These are phyloP conservation scores for Sesbania bispinosa DNA, from an alignment of 306 rosid species.

Conservation along the genomic window DNA sequence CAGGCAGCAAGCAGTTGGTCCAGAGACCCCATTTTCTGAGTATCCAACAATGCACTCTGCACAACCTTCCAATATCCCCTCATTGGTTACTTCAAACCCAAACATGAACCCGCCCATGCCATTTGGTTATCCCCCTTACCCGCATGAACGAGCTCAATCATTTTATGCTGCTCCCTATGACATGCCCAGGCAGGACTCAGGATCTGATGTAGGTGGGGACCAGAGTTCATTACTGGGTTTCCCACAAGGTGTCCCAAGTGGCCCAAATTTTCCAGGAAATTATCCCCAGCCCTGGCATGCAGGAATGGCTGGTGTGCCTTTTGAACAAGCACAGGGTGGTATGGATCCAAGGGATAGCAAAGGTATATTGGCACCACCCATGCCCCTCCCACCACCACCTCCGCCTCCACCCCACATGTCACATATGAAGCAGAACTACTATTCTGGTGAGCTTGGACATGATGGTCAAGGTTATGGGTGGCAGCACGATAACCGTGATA, in stretches of 20 bases:
- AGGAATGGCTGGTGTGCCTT: constrained; percentile 55
- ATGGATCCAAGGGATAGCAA: constrained; percentile 80
- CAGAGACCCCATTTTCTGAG: constrained; percentile 58
- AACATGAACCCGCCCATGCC: constrained; percentile 66
- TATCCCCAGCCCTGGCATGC: constrained; percentile 79
- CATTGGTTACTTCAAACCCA: constrained; percentile 65
- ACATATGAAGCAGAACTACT: constrained; percentile 54
- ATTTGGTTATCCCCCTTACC: constrained; percentile 66
- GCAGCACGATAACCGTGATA: constrained; percentile 68
- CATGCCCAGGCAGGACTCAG: constrained; percentile 65
- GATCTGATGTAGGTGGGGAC: constrained; percentile 58
- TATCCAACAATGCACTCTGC: constrained; percentile 68
- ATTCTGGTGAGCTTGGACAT: constrained; percentile 57
- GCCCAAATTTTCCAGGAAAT: constrained; percentile 49
- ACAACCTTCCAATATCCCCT: constrained; percentile 51
- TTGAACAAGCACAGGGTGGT: constrained; percentile 58
- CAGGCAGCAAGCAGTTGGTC: constrained; percentile 63
- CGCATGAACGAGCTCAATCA: constrained; percentile 68
- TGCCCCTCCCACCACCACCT: constrained; percentile 58
- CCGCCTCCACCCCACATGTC: constrained; percentile 60
- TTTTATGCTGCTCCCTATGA: constrained; percentile 74
- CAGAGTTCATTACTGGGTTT: constrained; percentile 72
- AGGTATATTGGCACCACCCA: constrained; percentile 62
- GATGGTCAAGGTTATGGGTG: constrained; percentile 63
- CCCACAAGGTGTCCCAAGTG: constrained; percentile 57